These are phyloP conservation scores for Tolypocladium ophioglossoides DNA, from an alignment of 2,329 filamentous ascomycete species.

Conservation along the genomic window DNA sequence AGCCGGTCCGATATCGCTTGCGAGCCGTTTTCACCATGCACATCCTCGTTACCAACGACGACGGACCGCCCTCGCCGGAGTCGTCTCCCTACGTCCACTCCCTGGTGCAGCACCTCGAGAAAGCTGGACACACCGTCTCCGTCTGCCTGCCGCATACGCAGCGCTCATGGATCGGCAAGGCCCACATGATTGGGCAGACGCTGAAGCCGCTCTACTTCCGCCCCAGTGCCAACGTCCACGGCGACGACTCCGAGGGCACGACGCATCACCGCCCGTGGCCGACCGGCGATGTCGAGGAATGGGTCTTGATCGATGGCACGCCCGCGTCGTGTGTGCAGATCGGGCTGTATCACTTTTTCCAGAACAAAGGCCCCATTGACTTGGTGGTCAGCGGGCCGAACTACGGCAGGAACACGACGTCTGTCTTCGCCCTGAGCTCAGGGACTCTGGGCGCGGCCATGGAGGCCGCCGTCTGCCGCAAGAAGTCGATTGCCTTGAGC, in stretches of 20 bases:
- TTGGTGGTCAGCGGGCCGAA: slow-evolving; percentile 73
- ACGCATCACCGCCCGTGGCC: slow-evolving; percentile 48
- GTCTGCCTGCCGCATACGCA: slow-evolving; percentile 87
- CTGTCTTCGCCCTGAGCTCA: slow-evolving; percentile 66
- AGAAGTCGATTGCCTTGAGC: slow-evolving; percentile 67
- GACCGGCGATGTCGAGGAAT: slow-evolving; percentile 54
- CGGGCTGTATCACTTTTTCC: slow-evolving; percentile 69
- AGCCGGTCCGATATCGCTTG: background rate
- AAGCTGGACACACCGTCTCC: slow-evolving; percentile 74
- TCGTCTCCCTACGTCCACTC: slow-evolving; percentile 74
- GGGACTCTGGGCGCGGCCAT: slow-evolving; percentile 70
- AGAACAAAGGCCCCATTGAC: slow-evolving; percentile 60
- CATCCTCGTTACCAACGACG: slow-evolving; percentile 65
- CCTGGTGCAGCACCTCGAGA: slow-evolving; percentile 58
- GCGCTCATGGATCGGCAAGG: slow-evolving; percentile 97
- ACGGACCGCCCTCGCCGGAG: slow-evolving; percentile 67
- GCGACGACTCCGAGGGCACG: slow-evolving; percentile 46
- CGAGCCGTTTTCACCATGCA: slow-evolving; percentile 37
- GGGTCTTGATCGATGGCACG: slow-evolving; percentile 72
- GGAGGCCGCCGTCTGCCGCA: slow-evolving; percentile 63
- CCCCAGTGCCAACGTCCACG: slow-evolving; percentile 32
- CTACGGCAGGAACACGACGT: slow-evolving; percentile 73
- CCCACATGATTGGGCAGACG: slow-evolving; percentile 85
- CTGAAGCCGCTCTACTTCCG: slow-evolving; percentile 80
- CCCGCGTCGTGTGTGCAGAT: slow-evolving; percentile 76